phyloP scores from a whole-genome alignment of 768 basidiomycete genomes.

The Sporobolomyces phaffii region DNA sequence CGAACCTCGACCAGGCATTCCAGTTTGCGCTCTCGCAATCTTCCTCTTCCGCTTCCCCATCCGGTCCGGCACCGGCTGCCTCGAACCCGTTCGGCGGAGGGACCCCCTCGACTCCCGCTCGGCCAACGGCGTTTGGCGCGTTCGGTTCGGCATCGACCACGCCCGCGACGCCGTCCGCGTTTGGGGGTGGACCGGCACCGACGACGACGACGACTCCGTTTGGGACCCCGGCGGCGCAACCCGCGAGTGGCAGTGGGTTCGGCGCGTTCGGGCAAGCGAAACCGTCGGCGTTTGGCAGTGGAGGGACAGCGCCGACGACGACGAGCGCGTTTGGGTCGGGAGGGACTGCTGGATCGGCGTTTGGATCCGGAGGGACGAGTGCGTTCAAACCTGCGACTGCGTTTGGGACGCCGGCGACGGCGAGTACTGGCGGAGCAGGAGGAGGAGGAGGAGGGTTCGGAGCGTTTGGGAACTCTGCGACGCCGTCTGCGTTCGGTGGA shows the following conservation, averaged over 20 bases:
- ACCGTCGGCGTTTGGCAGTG: conserved; percentile 12
- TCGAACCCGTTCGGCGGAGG: conserved; percentile 11
- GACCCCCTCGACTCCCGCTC: conserved; percentile 3
- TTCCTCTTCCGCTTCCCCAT: background rate
- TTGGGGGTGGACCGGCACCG: background rate
- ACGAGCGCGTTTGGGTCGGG: conserved; percentile 21
- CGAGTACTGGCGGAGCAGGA: background rate
- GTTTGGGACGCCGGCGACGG: conserved; percentile 4
- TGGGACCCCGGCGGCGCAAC: background rate
- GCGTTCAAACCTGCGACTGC: conserved; percentile 32
- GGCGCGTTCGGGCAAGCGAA: conserved; percentile 16
- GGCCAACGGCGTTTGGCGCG: conserved; percentile 16
- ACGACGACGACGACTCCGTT: background rate
- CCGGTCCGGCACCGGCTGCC: background rate
- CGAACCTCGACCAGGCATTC: conserved; percentile 33
- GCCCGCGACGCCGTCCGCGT: background rate
- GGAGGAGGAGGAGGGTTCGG: conserved; percentile 18
- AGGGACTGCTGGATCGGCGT: conserved; percentile 15
- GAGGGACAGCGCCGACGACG: conserved; percentile 2
- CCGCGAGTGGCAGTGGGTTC: conserved; percentile 3
- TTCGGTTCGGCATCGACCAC: conserved; percentile 17
- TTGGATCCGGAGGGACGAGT: conserved; percentile 20
- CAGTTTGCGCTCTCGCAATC: conserved; percentile 29
- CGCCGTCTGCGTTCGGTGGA: conserved; percentile 16
- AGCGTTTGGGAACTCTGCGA: conserved; percentile 10